phyloP scores from a whole-genome alignment of 192 early-diverging fungal species.

The Backusella luteola region DNA sequence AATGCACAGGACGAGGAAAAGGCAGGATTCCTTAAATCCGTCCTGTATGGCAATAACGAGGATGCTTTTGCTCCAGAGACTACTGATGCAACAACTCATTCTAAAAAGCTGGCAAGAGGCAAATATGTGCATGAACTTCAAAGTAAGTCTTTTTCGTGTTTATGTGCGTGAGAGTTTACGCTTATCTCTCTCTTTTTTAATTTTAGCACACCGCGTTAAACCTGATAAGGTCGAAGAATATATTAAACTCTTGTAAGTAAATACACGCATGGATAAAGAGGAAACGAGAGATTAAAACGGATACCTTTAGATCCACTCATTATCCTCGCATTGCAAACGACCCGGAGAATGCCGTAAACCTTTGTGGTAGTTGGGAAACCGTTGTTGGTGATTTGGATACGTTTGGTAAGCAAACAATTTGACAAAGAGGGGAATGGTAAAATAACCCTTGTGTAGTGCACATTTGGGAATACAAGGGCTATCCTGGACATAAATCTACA shows the following conservation, averaged over 20 bases:
- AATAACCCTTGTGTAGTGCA: constrained; percentile 55
- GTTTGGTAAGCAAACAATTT: constrained; percentile 52
- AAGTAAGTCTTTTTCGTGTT: constrained; percentile 45
- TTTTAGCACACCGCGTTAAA: constrained; percentile 74
- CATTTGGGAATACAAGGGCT: constrained; percentile 94
- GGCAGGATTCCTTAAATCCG: background rate
- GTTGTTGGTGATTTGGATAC: constrained; percentile 87
- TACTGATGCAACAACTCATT: constrained; percentile 54
- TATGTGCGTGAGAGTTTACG: background rate
- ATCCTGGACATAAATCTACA: constrained; percentile 73
- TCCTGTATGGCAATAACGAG: background rate
- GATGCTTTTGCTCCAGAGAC: background rate
- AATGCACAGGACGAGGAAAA: constrained; percentile 11
- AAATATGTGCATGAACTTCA: constrained; percentile 91
- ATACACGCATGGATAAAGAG: background rate
- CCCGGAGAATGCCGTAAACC: constrained; percentile 70
- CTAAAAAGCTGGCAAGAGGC: constrained; percentile 76
- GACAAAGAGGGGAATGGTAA: no score
- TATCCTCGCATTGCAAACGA: constrained; percentile 77
- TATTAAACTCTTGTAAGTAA: constrained; percentile 61
- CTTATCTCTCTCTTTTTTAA: background rate
- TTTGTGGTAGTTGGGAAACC: constrained; percentile 88
- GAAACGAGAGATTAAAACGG: background rate
- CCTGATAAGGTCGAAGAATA: constrained; percentile 88
- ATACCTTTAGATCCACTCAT: constrained; percentile 56